phyloP scores from a whole-genome alignment of 441 rosid species.

The Euphorbia neoarborescens region DNA sequence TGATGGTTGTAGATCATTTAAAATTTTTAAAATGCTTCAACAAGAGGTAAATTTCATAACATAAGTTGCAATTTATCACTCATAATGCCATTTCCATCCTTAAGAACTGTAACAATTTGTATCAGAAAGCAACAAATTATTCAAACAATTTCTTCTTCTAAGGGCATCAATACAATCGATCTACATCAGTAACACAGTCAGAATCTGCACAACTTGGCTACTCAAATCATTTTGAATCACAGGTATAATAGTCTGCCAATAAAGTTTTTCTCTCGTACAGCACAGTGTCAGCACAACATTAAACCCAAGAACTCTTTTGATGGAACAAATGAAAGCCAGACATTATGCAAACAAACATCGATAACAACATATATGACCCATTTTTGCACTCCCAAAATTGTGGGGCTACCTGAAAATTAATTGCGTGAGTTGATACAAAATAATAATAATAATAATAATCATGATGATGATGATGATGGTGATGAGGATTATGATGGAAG shows the following conservation, averaged over 20 bases:
- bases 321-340: background rate
- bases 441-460: too few species aligned
- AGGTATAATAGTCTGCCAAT: background rate
- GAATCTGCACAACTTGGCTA: conserved; percentile 7
- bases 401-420: background rate
- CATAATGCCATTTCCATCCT: background rate
- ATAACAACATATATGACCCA: background rate
- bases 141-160: background rate
- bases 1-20: background rate
- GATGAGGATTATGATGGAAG: too few species aligned
- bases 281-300: background rate
- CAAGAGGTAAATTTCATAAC: background rate
- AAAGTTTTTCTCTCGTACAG: background rate
- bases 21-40: background rate
- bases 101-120: background rate
- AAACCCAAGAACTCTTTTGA: background rate
- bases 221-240: background rate
- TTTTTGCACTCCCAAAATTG: background rate
- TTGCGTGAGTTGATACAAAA: background rate
- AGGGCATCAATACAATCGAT: background rate
- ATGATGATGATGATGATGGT: too few species aligned
- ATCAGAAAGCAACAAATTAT: background rate
- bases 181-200: background rate
- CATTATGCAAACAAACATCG: background rate
- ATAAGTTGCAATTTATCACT: background rate